phyloP scores from a whole-genome alignment of 208 protist genomes.

The Wallacemonas sp. region DNA sequence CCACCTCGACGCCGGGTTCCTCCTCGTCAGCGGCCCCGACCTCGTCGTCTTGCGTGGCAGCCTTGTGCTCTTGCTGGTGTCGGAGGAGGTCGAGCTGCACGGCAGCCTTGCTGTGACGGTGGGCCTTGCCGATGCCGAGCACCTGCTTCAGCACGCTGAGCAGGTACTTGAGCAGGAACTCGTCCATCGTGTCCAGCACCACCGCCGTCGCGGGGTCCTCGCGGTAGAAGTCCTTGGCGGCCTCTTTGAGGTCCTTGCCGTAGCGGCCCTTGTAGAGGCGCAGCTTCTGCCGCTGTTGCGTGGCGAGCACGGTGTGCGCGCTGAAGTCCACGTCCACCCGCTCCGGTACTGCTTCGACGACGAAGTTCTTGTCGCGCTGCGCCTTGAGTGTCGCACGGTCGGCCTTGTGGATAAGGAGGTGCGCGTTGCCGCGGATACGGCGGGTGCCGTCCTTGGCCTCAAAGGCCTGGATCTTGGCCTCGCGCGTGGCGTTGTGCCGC shows the following conservation, averaged over 20 bases:
- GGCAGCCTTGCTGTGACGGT: slow-evolving; percentile 56
- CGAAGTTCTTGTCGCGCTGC: slow-evolving; percentile 71
- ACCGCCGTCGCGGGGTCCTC: slow-evolving; percentile 82
- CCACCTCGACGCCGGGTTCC: not conserved
- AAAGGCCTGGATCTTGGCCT: slow-evolving; percentile 82
- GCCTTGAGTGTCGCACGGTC: slow-evolving; percentile 51
- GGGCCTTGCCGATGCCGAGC: slow-evolving; percentile 85
- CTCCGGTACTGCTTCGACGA: slow-evolving; percentile 74
- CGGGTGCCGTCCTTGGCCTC: slow-evolving; percentile 89
- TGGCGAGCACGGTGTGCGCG: slow-evolving; percentile 82
- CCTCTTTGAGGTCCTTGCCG: slow-evolving; percentile 74
- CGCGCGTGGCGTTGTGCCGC: slow-evolving; percentile 75
- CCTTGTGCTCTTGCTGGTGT: slow-evolving; percentile 21
- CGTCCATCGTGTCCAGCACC: slow-evolving; percentile 89
- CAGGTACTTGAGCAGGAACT: slow-evolving; percentile 87
- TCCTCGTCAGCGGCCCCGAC: slow-evolving; percentile 21
- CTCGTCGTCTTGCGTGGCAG: slow-evolving; percentile 15
- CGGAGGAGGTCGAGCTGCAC: slow-evolving; percentile 82
- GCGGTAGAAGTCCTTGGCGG: slow-evolving; percentile 85
- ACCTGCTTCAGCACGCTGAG: slow-evolving; percentile 85
- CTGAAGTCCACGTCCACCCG: slow-evolving; percentile 88
- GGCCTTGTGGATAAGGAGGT: slow-evolving; percentile 62
- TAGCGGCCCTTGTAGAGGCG: slow-evolving; percentile 83
- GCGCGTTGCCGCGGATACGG: slow-evolving; percentile 80
- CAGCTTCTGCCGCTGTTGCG: slow-evolving; percentile 91